Percentiles rank a stretch among this genome's conserved stretches.
These are phyloP conservation scores for Crataegus laevigata DNA, from an alignment of 306 rosid species.

Conservation along the genomic window DNA sequence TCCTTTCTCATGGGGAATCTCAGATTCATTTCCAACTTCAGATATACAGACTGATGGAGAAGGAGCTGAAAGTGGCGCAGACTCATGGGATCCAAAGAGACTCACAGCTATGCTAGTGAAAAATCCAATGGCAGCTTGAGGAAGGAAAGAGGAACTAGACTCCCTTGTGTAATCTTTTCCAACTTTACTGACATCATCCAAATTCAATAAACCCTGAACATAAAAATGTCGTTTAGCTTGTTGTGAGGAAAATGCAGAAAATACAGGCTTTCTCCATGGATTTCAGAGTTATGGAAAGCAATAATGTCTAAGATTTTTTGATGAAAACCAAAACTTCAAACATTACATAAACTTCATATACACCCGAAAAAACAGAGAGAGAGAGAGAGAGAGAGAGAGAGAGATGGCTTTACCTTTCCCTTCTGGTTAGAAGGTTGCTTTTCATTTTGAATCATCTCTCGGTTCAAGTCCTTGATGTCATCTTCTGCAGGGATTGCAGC, in stretches of 20 bases:
- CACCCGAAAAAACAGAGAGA: neutral
- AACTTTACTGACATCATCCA: constrained; percentile 21
- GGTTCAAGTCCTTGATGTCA: constrained; percentile 44
- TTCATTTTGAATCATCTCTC: constrained; percentile 39
- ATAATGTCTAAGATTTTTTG: neutral
- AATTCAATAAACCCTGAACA: constrained; percentile 46
- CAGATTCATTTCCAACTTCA: constrained; percentile 43
- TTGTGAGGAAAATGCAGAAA: neutral
- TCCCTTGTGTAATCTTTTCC: constrained; percentile 41
- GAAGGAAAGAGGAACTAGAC: constrained; percentile 49
- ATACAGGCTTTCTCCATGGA: neutral
- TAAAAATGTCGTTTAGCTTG: neutral
- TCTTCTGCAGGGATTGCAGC: constrained; percentile 43
- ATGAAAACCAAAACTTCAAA: neutral
- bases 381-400: constrained; percentile 17
- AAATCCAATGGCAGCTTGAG: constrained; percentile 67
- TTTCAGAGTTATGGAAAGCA: neutral
- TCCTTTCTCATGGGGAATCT: constrained; percentile 30
- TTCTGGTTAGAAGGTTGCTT: constrained; percentile 28
- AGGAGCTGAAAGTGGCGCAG: constrained; percentile 35
- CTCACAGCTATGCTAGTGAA: constrained; percentile 50
- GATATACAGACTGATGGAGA: constrained; percentile 34
- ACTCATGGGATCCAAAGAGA: constrained; percentile 50
- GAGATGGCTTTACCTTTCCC: constrained; percentile 47
- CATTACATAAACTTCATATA: neutral